Conservation (phyloP, 1,139 yeast genomes). For the Wickerhamomyces sp. region DNA sequence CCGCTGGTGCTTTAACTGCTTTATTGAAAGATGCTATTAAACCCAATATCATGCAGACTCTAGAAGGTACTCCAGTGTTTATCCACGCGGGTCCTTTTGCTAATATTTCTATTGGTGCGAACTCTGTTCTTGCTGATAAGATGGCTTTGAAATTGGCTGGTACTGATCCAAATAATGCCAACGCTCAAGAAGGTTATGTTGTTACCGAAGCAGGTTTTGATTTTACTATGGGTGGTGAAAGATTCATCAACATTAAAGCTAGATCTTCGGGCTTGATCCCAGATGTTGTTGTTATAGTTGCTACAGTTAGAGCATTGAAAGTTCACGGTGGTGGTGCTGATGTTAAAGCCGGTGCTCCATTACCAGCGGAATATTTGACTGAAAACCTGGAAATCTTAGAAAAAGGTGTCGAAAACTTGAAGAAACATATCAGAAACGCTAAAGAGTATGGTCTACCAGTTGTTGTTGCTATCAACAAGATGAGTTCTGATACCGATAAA, state of each 20-base stretch:
- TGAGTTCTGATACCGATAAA: conserved; percentile 77
- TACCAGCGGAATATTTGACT: conserved; percentile 79
- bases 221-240: conserved; percentile 99
- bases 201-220: conserved; percentile 98
- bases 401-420: conserved; percentile 85
- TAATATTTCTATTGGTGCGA: conserved; percentile 94
- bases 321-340: conserved; percentile 99
- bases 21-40: conserved; percentile 93
- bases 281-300: conserved; percentile 91
- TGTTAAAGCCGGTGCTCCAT: conserved; percentile 90
- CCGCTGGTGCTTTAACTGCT: conserved; percentile 97
- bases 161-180: conserved; percentile 45
- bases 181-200: conserved; percentile 77
- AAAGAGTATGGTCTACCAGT: conserved; percentile 87
- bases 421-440: conserved; percentile 88
- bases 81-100: conserved; percentile 99
- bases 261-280: conserved; percentile 89
- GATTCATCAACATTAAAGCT: conserved; percentile 95
- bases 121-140: conserved; percentile 91
- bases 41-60: conserved; percentile 96
- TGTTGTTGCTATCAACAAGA: conserved; percentile 91
- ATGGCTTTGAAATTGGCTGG: conserved; percentile 93
- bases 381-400: conserved; percentile 84
- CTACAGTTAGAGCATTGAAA: conserved; percentile 95
- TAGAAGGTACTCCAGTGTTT: conserved; percentile 97